Conservation (phyloP, 2,329 filamentous ascomycete species). For the Aspergillus sclerotialis region DNA sequence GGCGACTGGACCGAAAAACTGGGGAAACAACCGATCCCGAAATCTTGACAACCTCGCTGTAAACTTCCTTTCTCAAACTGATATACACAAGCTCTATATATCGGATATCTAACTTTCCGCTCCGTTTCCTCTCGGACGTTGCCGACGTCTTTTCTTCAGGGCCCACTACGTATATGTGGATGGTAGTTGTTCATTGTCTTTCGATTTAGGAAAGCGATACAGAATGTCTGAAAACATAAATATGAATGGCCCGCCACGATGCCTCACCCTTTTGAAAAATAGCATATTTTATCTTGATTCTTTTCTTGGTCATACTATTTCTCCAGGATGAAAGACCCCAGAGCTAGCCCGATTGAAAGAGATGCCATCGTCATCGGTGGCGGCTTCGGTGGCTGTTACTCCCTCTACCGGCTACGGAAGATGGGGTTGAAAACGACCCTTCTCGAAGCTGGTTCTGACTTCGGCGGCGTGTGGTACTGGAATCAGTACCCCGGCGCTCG, state of each 20-base stretch:
- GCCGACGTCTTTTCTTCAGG: background rate
- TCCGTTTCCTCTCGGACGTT: background rate
- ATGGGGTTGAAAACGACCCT: slow-evolving; percentile 29
- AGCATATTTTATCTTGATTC: too few relatives aligned
- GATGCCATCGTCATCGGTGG: slow-evolving; percentile 36
- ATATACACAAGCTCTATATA: background rate
- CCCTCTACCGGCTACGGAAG: slow-evolving; percentile 33
- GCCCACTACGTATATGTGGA: too few relatives aligned
- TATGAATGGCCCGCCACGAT: background rate
- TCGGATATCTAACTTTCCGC: background rate
- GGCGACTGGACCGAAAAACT: too few relatives aligned
- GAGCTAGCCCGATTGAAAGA: slow-evolving; percentile 33
- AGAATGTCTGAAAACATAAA: background rate
- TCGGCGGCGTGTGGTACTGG: slow-evolving; percentile 41
- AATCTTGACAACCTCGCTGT: background rate
- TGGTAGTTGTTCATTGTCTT: background rate
- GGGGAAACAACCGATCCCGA: too few relatives aligned
- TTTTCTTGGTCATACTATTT: too few relatives aligned
- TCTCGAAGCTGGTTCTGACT: slow-evolving; percentile 29
- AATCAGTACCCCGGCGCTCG: slow-evolving; percentile 40
- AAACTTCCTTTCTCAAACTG: background rate
- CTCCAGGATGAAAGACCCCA: too few relatives aligned
- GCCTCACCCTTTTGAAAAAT: too few relatives aligned
- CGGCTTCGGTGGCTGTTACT: slow-evolving; percentile 31
- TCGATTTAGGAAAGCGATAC: background rate